Conservation (phyloP, 2,329 filamentous ascomycete genomes). For the Neopestalotiopsis clavispora region DNA sequence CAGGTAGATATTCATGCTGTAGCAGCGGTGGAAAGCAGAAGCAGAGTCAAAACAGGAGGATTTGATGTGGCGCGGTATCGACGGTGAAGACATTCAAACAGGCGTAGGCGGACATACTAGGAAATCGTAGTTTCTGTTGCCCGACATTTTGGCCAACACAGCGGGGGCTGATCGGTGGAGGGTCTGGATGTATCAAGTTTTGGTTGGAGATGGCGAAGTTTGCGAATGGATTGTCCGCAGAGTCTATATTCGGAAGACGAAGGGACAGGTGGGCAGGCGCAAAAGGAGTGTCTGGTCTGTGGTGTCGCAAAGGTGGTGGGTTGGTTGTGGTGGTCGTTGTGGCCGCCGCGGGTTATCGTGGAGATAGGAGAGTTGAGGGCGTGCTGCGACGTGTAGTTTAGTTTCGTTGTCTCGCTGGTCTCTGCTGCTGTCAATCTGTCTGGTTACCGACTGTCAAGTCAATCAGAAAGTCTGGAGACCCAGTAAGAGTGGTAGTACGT, state of each 20-base stretch:
- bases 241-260: background rate
- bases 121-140: constrained; percentile 99
- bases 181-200: constrained; percentile 22
- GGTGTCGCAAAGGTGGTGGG: background rate
- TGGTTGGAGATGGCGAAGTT: constrained; percentile 21
- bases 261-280: background rate
- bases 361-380: constrained; percentile 4
- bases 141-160: constrained; percentile 71
- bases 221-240: background rate
- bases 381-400: constrained; percentile 11
- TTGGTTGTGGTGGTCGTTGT: background rate
- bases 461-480: background rate
- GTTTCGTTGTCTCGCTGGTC: too few relatives aligned
- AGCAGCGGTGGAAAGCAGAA: background rate
- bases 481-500: background rate
- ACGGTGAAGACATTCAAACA: constrained; percentile 5
- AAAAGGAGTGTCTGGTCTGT: background rate
- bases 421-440: background rate
- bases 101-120: constrained; percentile 66
- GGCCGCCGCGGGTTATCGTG: constrained; percentile 2
- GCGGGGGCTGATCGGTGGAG: constrained; percentile 22
- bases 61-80: background rate
- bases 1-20: background rate
- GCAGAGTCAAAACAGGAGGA: background rate
- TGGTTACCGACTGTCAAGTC: background rate